Conservation (phyloP, 2,329 filamentous ascomycete genomes). For the Berkeleyomyces rouxiae region DNA sequence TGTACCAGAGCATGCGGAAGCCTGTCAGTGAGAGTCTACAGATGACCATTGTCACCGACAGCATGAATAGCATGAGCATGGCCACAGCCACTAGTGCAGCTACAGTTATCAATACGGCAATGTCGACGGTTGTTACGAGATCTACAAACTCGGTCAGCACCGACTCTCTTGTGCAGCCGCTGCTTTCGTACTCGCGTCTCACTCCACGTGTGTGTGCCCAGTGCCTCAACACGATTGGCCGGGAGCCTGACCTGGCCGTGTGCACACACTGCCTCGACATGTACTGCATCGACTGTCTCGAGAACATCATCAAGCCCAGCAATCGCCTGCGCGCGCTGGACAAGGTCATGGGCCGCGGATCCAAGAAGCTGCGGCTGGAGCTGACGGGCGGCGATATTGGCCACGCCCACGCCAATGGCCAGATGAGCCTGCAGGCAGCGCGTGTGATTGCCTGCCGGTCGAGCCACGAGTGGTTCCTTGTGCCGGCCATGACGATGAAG, state of each 20-base stretch:
- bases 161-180: slow-evolving; percentile 19
- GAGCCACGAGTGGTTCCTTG: slow-evolving; percentile 25
- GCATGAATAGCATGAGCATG: slow-evolving; percentile 14
- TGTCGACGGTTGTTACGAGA: not conserved
- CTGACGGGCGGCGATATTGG: slow-evolving; percentile 3
- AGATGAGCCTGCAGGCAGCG: slow-evolving; percentile 19
- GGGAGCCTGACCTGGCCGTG: slow-evolving; percentile 21
- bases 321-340: slow-evolving; percentile 3
- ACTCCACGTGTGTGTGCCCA: slow-evolving; percentile 24
- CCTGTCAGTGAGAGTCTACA: slow-evolving; percentile 19
- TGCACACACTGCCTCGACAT: slow-evolving; percentile 25
- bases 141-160: slow-evolving; percentile 14
- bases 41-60: slow-evolving; percentile 18
- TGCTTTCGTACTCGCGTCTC: slow-evolving; percentile 23
- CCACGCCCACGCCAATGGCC: slow-evolving; percentile 16
- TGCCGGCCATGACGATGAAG: slow-evolving; percentile 22
- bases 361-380: slow-evolving; percentile 18
- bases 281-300: slow-evolving; percentile 23
- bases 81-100: not conserved
- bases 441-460: slow-evolving; percentile 21
- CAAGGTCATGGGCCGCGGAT: slow-evolving; percentile 18
- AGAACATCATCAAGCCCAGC: slow-evolving; percentile 16
- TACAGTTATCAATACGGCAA: not conserved
- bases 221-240: slow-evolving; percentile 22
- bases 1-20: slow-evolving; percentile 25